Evolutionary conservation across 2,329 filamentous ascomycete genomes (phyloP).

Genomic region (Colletotrichum abscissum): DNA sequence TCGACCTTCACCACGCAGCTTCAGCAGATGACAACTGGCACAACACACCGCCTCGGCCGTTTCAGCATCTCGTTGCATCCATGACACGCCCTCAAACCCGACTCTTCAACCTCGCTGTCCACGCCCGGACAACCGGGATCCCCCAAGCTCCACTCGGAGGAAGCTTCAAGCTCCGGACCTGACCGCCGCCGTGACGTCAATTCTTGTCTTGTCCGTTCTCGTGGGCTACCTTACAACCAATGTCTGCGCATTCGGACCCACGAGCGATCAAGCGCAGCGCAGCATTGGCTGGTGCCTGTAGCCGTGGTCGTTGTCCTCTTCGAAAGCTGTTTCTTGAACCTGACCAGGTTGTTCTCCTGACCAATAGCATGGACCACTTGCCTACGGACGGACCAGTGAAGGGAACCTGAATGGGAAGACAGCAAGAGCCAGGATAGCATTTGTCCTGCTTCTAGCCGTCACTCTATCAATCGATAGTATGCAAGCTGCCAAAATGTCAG

Average conservation of each 20-base stretch:
- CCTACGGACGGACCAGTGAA: background rate
- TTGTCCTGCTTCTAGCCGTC: background rate
- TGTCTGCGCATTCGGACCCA: background rate
- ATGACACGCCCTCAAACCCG: background rate
- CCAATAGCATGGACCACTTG: background rate
- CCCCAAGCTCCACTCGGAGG: background rate
- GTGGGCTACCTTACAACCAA: too few relatives aligned
- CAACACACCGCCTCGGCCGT: constrained; percentile 28
- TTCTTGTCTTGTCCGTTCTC: background rate
- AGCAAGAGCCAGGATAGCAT: background rate
- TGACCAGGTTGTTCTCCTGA: background rate
- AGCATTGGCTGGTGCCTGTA: background rate
- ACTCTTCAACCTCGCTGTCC: background rate
- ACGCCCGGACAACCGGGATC: background rate
- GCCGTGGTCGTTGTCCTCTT: background rate
- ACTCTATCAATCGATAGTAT: background rate
- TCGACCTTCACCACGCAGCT: background rate
- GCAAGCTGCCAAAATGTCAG: background rate
- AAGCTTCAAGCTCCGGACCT: constrained; percentile 11
- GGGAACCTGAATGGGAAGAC: background rate
- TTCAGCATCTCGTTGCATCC: constrained; percentile 15
- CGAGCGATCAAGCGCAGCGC: background rate
- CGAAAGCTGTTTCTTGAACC: background rate
- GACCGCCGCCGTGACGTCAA: constrained; percentile 9
- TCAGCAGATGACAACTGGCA: background rate